Conservation (phyloP, 2,329 filamentous ascomycete species). For the Ophiostoma montium region DNA sequence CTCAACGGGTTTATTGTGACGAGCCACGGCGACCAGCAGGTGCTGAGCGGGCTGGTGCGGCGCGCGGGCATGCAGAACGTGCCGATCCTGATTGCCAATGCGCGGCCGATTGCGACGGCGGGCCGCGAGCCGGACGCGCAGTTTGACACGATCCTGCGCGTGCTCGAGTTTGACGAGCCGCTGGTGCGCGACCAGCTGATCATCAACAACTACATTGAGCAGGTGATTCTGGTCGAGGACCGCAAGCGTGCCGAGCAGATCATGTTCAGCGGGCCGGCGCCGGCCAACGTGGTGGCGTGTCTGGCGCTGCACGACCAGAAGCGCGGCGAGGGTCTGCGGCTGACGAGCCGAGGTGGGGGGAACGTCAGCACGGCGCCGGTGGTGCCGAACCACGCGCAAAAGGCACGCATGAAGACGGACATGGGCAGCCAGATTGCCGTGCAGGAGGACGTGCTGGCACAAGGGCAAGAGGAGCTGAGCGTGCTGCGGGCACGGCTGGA, state of each 20-base stretch:
- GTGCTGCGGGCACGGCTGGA: slow-evolving; percentile 35
- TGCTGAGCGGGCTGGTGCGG: slow-evolving; percentile 52
- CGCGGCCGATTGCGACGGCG: slow-evolving; percentile 39
- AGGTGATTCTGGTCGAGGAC: slow-evolving; percentile 62
- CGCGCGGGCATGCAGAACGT: slow-evolving; percentile 32
- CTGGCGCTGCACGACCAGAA: slow-evolving; percentile 52
- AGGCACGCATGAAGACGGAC: slow-evolving; percentile 69
- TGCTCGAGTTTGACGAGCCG: slow-evolving; percentile 69
- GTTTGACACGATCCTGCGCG: slow-evolving; percentile 66
- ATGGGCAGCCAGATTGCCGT: slow-evolving; percentile 48
- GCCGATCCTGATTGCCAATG: slow-evolving; percentile 51
- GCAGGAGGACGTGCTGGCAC: slow-evolving; percentile 34
- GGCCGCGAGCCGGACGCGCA: slow-evolving; percentile 58
- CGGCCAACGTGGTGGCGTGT: slow-evolving; percentile 58
- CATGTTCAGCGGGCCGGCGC: slow-evolving; percentile 49
- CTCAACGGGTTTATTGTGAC: slow-evolving; percentile 72
- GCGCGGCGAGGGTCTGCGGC: slow-evolving; percentile 44
- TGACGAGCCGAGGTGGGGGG: slow-evolving; percentile 30
- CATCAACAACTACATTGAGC: slow-evolving; percentile 71
- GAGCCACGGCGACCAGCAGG: slow-evolving; percentile 59
- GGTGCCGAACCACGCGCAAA: slow-evolving; percentile 32
- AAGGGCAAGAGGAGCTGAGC: slow-evolving; percentile 40
- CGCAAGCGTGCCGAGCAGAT: slow-evolving; percentile 51
- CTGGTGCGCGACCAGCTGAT: slow-evolving; percentile 69
- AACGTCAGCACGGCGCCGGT: slow-evolving; percentile 24